A percentile compares a stretch with the other conserved stretches of the same genome.
Conservation (phyloP, 1,284 basidiomycete genomes). For the Cutaneotrichosporon cavernicola region DNA sequence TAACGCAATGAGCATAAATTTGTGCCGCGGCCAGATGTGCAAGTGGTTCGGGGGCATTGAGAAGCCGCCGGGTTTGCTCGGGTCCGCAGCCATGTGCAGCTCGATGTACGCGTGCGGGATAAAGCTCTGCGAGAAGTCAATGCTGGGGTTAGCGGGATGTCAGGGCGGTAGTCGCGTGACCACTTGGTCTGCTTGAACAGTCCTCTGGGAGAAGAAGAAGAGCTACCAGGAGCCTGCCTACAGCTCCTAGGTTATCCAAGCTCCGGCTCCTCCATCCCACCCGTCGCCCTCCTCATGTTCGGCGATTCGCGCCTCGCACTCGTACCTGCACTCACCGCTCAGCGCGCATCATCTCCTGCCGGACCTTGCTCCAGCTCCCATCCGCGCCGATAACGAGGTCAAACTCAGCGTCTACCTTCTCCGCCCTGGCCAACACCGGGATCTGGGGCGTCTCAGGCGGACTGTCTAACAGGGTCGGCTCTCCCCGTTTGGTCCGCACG, state of each 20-base stretch:
- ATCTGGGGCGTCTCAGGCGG: slow-evolving; percentile 21
- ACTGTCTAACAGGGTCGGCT: slow-evolving; percentile 13
- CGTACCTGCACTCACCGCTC: slow-evolving; percentile 63
- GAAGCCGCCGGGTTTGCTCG: slow-evolving; percentile 63
- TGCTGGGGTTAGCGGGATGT: slow-evolving; percentile 58
- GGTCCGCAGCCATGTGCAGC: slow-evolving; percentile 85
- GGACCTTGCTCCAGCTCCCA: slow-evolving; percentile 80
- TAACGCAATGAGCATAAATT: slow-evolving; percentile 98
- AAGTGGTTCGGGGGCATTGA: slow-evolving; percentile 90
- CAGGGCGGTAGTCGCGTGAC: not conserved
- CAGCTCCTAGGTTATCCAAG: not conserved
- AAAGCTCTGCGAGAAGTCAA: slow-evolving; percentile 92
- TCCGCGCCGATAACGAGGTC: slow-evolving; percentile 86
- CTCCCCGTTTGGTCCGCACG: slow-evolving; percentile 12
- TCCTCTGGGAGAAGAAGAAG: too few relatives aligned
- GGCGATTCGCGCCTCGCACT: not conserved
- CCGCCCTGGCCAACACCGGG: slow-evolving; percentile 12
- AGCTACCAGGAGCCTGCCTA: not conserved
- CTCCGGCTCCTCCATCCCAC: not conserved
- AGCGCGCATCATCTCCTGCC: slow-evolving; percentile 83
- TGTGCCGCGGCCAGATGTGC: slow-evolving; percentile 98
- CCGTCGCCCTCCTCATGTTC: too few relatives aligned
- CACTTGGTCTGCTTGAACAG: too few relatives aligned
- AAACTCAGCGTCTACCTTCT: slow-evolving; percentile 57
- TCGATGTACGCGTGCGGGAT: slow-evolving; percentile 95